Base-by-base conservation (phyloP, 2,329 filamentous ascomycete species). In the Pleurostoma richardsiae region DNA sequence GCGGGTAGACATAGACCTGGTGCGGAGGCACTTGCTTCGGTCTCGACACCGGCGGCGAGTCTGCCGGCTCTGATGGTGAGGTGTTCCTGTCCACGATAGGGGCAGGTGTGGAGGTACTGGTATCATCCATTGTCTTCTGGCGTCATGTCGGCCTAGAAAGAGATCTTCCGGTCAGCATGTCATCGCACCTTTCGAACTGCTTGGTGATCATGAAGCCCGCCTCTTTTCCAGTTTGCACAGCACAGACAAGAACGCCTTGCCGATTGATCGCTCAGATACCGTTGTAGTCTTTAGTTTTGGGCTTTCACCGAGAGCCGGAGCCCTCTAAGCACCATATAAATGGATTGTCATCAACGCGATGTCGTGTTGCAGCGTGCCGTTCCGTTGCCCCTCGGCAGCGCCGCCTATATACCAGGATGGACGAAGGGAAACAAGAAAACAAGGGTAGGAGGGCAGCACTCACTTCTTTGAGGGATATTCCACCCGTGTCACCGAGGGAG, bases 211-310 rank as follows among this genome's bases (percentile, higher is more conserved):
- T 19, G 19, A 19, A 19, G 19, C 19, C 19, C 19, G 19, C 19
- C 19, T 19, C 19, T 19, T 19, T 19, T 19, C 19, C 19, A 19
- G 19, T 19, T 19, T 19, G 19, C 19, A 19, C 19, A 19, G 19
- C 19, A 19, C 19, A 19, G 19, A 19, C 19, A 19, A 19, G 19
- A 19, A 19, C 19, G 19, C 19, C 19, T 19, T 19, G 19, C 19
- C 19, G 19, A 19, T 19, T 61, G 63, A 54, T 62, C 74, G 77
- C 79, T 94, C 88, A 94, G 88, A 94, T 94, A 94, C 88, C 88
- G 88, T 94, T 92, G 88, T 94, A 94, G 88, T 94, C 88, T 87
- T 86, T 84, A 81, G 68, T 66, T 61, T 77, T 77, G 73, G 73
- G 76, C 79, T 69, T 70, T 76, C 82, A 85, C 69, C 54, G 77